phyloP scores from a whole-genome alignment of 2,329 filamentous ascomycete species.

The Trichophyton rubrum region DNA sequence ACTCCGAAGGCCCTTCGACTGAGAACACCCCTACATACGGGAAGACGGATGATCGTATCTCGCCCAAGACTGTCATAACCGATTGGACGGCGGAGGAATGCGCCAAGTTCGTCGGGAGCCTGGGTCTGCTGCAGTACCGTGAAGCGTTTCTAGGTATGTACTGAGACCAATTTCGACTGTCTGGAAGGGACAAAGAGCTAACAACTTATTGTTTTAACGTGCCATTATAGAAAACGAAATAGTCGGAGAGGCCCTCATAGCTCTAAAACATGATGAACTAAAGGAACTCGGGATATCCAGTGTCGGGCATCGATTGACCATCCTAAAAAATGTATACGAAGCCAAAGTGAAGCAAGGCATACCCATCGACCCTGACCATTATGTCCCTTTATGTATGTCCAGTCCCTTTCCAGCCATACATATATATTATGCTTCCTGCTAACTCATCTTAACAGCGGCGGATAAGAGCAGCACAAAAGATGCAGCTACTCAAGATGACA shows the following conservation, averaged over 20 bases:
- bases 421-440: background rate
- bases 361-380: slow-evolving; percentile 82
- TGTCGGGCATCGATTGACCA: slow-evolving; percentile 86
- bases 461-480: slow-evolving; percentile 78
- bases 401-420: slow-evolving; percentile 7
- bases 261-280: slow-evolving; percentile 79
- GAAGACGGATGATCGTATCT: slow-evolving; percentile 40
- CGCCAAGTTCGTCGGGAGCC: slow-evolving; percentile 70
- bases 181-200: background rate
- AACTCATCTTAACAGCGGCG: slow-evolving; percentile 49
- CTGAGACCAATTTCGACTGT: background rate
- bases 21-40: slow-evolving; percentile 52
- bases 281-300: slow-evolving; percentile 90
- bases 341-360: slow-evolving; percentile 90
- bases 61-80: slow-evolving; percentile 44
- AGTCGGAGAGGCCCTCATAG: slow-evolving; percentile 78
- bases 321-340: slow-evolving; percentile 92
- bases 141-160: slow-evolving; percentile 68
- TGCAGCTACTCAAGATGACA: slow-evolving; percentile 82
- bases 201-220: background rate
- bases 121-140: slow-evolving; percentile 72
- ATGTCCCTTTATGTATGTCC: slow-evolving; percentile 73
- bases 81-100: slow-evolving; percentile 69
- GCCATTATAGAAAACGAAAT: slow-evolving; percentile 71
- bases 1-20: slow-evolving; percentile 46